Percentiles rank a stretch among this genome's conserved stretches.
These are phyloP conservation scores for Sporopachydermia cereana DNA, from an alignment of 1,139 yeast species.

Conservation along the genomic window DNA sequence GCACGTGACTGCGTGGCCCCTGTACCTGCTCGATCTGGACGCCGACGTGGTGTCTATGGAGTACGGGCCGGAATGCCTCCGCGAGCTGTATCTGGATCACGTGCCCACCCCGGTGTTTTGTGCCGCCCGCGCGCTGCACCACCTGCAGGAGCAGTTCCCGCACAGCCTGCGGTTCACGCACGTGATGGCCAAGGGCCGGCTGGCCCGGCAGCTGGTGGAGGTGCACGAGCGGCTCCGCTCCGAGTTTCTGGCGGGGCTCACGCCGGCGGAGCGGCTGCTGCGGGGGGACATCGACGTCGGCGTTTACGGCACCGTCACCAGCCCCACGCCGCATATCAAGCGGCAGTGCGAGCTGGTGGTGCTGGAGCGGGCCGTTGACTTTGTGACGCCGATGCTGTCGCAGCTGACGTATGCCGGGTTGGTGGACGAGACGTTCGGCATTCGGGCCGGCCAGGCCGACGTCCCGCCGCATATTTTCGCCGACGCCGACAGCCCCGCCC, in stretches of 20 bases:
- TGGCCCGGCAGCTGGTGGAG: constrained; percentile 30
- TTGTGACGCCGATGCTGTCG: constrained; percentile 54
- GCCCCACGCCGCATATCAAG: constrained; percentile 7
- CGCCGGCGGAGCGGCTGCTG: constrained; percentile 19
- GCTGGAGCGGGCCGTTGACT: constrained; percentile 68
- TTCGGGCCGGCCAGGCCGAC: constrained; percentile 37
- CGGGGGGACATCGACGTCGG: constrained; percentile 23
- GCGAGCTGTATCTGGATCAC: constrained; percentile 25
- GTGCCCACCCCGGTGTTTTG: constrained; percentile 26
- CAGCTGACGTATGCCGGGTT: constrained; percentile 80
- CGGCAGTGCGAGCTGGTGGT: constrained; percentile 36
- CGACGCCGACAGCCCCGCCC: constrained; percentile 7
- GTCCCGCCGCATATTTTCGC: constrained; percentile 22
- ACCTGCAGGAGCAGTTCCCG: constrained; percentile 25
- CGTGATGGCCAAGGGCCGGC: constrained; percentile 33
- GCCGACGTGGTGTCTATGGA: constrained; percentile 24
- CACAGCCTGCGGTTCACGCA: constrained; percentile 32
- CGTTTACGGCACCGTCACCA: constrained; percentile 12
- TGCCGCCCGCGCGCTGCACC: constrained; percentile 30
- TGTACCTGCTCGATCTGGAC: constrained; percentile 23
- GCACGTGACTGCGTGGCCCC: constrained; percentile 23
- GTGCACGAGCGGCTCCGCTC: constrained; percentile 21
- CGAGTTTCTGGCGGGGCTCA: constrained; percentile 19
- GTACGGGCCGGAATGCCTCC: constrained; percentile 13
- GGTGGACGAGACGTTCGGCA: constrained; percentile 56